Evolutionary conservation across 495 filamentous ascomycete species (phyloP), one percentile per base, ranked within the genome.

Genomic region (Penicillium cataractarum): DNA sequence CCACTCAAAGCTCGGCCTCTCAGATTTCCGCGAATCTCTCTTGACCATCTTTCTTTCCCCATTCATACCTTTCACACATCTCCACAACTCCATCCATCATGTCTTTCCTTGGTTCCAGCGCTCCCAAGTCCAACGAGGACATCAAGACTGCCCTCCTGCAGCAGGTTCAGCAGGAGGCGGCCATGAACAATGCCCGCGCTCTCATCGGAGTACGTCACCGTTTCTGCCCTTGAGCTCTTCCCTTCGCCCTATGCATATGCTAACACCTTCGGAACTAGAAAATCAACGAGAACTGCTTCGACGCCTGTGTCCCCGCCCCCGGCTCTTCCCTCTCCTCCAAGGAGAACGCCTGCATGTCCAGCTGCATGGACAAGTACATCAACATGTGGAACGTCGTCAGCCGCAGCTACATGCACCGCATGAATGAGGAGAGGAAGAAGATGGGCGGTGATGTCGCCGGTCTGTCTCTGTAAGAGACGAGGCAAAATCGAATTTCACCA

Each of bases 281-380:
- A 89, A 83, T 98, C 76, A 97, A 97, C 83, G 88, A 94, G 73
- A 88, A 96, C 83, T 99, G 95, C 85, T 98, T 97, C 86, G 87
- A 94, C 37, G 89, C 89, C 72, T 99, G 95, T 80, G 81, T 99
- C 42, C 88, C 93, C 29, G 88, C 92, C 67, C 95, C 95, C 56
- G 89, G 92, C 57, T 76, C 83, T 54, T 90, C 89, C 42, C 78
- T 98, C 51, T 92, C 91, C 37, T 75, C 80, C 56, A 83, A 80
- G 68, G 87, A 93, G 78, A 86, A 89, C 75, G 81, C 84, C 48
- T 99, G 95, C 83, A 83, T 94, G 61, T 89, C 89, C 7, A 78
- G 82, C 62, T 99, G 95, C 81, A 95, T 97, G 90, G 92, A 97
- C 74, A 99, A 99, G 80, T 99, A 99, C 82, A 96, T 97, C 84